Evolutionary conservation across 306 rosid species (phyloP).

Genomic region (Fragaria nilgerrensis): DNA sequence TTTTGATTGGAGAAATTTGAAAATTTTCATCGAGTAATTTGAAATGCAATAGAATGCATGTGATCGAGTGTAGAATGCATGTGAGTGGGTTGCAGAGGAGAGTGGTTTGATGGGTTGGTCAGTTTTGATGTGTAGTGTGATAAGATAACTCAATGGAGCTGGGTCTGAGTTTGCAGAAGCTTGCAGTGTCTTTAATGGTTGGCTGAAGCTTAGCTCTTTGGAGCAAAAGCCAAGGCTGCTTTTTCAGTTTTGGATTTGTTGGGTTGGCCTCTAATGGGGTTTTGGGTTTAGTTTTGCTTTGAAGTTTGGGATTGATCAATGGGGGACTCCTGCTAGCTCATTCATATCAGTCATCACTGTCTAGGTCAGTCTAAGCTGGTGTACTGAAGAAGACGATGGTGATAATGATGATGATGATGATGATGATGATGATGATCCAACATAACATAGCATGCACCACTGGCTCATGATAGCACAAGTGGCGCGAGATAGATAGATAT

Average conservation of each 20-base stretch:
- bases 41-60: neutral
- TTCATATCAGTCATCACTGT: neutral
- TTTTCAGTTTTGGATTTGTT: neutral
- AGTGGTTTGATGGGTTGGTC: neutral
- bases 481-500: slow-evolving; percentile 5
- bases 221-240: slow-evolving; percentile 5
- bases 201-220: neutral
- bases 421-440: neutral
- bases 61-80: neutral
- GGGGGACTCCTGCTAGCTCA: slow-evolving; percentile 3
- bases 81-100: neutral
- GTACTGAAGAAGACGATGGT: neutral
- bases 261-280: slow-evolving; percentile 16
- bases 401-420: neutral
- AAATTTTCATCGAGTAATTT: neutral
- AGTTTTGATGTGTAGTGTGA: neutral
- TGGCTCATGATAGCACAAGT: neutral
- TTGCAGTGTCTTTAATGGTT: slow-evolving; percentile 11
- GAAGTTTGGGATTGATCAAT: slow-evolving; percentile 32
- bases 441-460: neutral
- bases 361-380: neutral
- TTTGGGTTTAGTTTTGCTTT: slow-evolving; percentile 11
- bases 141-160: neutral
- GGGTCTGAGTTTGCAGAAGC: slow-evolving; percentile 1
- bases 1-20: neutral